Evolutionary conservation across 495 filamentous ascomycete genomes (phyloP), one percentile per base, ranked within the genome.

Genomic region (Lichenothelia convexa): DNA sequence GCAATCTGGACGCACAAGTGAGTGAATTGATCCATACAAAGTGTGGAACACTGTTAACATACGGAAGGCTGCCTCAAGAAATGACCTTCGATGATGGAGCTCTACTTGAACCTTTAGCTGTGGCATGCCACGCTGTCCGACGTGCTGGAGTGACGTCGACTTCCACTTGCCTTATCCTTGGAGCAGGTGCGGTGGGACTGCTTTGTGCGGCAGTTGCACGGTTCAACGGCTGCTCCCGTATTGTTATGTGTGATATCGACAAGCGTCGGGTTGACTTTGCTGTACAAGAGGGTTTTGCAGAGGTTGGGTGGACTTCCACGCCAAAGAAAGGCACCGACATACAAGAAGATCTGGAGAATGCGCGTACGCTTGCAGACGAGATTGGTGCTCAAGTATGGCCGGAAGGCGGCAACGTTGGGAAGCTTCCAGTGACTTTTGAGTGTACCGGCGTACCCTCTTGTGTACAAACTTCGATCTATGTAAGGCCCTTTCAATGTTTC

Each of bases 1-100:
- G 41, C 39, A 19, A 26, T 3, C 23, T 44, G 41, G 41, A 20
- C 13, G n/a, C 40, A 44, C 22, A 43, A 35, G 41, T 38, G 8
- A 7, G 31, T 18, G n/a, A n/a, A n/a, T n/a, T n/a, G n/a, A n/a
- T n/a, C n/a, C n/a, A n/a, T n/a, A n/a, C n/a, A n/a, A n/a, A n/a
- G n/a, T n/a, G n/a, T n/a, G n/a, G n/a, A n/a, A n/a, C n/a, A n/a
- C n/a, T n/a, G 7, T 27, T 7, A 27, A 8, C 7, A 8, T 7
- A 7, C 24, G 13, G 7, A 7, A 27, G 24, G 13, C 13, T 27
- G 24, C 24, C 24, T 8, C 13, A 7, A 7, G 7, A 7, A 27
- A 13, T 27, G 24, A 27, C 34, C 12, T 36, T 21, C 34, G 34
- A 36, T 20, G 12, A 23, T 5, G 34, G 34, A 11, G 34, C 34